Evolutionary conservation across 352 stramenopile species (phyloP).

Genomic region (Phytophthora parvispora): DNA sequence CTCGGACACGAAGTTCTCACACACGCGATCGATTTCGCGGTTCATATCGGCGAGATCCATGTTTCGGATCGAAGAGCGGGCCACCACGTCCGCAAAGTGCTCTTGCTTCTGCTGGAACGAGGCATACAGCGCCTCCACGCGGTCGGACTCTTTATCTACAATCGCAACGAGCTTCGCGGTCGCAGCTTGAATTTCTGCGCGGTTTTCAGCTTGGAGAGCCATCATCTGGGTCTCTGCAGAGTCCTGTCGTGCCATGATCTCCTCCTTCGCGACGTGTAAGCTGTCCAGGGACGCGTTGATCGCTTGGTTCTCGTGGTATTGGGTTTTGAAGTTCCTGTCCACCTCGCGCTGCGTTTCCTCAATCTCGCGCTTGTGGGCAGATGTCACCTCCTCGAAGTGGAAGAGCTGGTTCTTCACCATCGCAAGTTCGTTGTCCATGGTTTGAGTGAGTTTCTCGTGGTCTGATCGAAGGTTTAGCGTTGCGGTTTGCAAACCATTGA

Average conservation of each 20-base stretch:
- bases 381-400: slow-evolving; percentile 76
- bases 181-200: slow-evolving; percentile 75
- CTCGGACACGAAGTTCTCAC: slow-evolving; percentile 83
- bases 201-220: slow-evolving; percentile 75
- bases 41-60: slow-evolving; percentile 87
- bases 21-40: slow-evolving; percentile 82
- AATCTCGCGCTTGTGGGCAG: slow-evolving; percentile 63
- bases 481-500: slow-evolving; percentile 50
- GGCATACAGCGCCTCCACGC: slow-evolving; percentile 81
- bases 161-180: slow-evolving; percentile 72
- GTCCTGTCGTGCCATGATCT: slow-evolving; percentile 65
- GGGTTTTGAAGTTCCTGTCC: slow-evolving; percentile 61
- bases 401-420: slow-evolving; percentile 84
- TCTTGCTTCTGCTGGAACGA: slow-evolving; percentile 88
- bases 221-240: slow-evolving; percentile 72
- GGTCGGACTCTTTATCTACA: slow-evolving; percentile 85
- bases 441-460: slow-evolving; percentile 60
- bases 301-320: slow-evolving; percentile 65
- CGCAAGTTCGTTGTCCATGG: slow-evolving; percentile 69
- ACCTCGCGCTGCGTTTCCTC: slow-evolving; percentile 70
- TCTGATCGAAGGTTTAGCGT: slow-evolving; percentile 52
- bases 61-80: slow-evolving; percentile 83
- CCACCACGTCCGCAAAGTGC: slow-evolving; percentile 81
- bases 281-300: slow-evolving; percentile 51
- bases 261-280: slow-evolving; percentile 57